Base-by-base conservation (phyloP, 768 basidiomycete species). In the Ephemerocybe angulata region DNA sequence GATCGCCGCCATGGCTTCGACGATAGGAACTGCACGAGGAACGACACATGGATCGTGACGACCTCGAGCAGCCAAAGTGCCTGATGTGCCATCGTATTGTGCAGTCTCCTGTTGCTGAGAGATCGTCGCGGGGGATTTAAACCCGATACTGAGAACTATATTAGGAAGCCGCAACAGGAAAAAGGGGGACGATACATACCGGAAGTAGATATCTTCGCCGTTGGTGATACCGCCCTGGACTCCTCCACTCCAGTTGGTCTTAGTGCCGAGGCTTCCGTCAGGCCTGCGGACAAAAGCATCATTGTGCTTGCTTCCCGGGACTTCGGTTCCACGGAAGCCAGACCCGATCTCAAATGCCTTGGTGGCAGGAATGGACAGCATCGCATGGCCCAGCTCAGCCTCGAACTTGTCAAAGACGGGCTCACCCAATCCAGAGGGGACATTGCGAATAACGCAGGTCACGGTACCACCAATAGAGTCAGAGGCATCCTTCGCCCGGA, bases 391-490 rank as follows among this genome's bases (percentile, higher is more conserved):
- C 57, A 99, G 86, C 58, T 83, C 83, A 19, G 97, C 97, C 72
- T 97, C 96, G 69, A 98, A 88, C 72, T 98, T 98, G 82, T 99
- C 95, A 71, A 99, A 98, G 49, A 92, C 89, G 51, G 97, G 97
- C 70, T 98, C 97, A 48, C 97, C 97, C 27, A 98, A 83, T 7
- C 97, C 97, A 19, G 87, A 74, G 43, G 97, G 97, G 2, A 88
- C 85, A 53, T 87, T 85, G 41, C 96, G 89, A 62, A 99, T 90
- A 35, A 98, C 91, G 68, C 97, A 98, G 54, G 93, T 98, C 52
- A 98, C 85, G 2, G 92, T 96, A n/a, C 97, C 97, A 49, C 97
- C 97, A 59, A 99, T 95, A 3, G 96, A 98, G 75, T 99, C 97
- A 52, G 83, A 75, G 2, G 84, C 79, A 19, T 92, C 86, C 70